phyloP scores from a whole-genome alignment of 306 rosid genomes.

The Corylus heterophylla region DNA sequence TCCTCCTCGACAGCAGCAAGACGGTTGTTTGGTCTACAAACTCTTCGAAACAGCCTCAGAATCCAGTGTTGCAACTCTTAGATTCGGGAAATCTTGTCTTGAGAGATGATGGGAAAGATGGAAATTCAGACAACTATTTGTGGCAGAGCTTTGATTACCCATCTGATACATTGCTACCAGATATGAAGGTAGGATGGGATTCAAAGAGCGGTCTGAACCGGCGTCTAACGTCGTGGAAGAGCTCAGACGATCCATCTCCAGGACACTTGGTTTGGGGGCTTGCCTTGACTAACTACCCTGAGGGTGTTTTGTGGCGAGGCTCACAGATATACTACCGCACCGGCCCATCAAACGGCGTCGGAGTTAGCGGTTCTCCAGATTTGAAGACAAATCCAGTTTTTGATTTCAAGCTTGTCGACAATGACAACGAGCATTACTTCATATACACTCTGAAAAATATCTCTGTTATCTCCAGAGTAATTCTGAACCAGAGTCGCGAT shows the following conservation, averaged over 20 bases:
- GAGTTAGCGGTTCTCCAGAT: conserved; percentile 39
- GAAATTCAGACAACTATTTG: conserved; percentile 21
- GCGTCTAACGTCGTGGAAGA: conserved; percentile 43
- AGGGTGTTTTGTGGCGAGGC: conserved; percentile 40
- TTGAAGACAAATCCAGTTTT: conserved; percentile 34
- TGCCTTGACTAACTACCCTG: conserved; percentile 31
- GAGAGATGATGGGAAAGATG: conserved; percentile 36
- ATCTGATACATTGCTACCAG: conserved; percentile 52
- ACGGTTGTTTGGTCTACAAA: conserved; percentile 41
- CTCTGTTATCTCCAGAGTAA: conserved; percentile 41
- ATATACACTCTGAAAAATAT: conserved; percentile 35
- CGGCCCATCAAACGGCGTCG: conserved; percentile 53
- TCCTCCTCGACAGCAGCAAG: conserved; percentile 21
- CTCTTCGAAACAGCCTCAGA: conserved; percentile 14
- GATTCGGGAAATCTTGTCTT: conserved; percentile 55
- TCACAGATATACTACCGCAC: conserved; percentile 25
- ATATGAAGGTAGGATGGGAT: conserved; percentile 63
- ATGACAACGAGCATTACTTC: conserved; percentile 43
- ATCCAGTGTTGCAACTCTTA: conserved; percentile 38
- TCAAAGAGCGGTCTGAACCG: conserved; percentile 37
- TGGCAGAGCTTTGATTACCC: conserved; percentile 80
- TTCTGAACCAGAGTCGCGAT: conserved; percentile 37
- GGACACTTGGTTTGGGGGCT: conserved; percentile 41
- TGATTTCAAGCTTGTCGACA: conserved; percentile 30
- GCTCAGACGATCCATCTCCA: conserved; percentile 50